phyloP scores from a whole-genome alignment of 495 filamentous ascomycete species.

The Poronia punctata region DNA sequence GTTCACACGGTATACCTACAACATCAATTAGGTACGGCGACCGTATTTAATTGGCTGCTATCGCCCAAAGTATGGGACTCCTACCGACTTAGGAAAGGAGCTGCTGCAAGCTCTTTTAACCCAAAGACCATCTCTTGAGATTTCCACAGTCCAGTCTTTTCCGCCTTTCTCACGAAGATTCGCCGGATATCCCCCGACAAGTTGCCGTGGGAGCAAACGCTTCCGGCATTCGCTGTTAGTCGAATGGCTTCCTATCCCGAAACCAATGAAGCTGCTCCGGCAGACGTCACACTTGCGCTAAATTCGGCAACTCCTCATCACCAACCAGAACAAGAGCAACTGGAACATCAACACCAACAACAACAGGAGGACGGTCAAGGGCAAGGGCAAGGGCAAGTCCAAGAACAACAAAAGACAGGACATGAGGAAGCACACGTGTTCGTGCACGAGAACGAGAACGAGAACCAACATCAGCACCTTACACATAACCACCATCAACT shows the following conservation, averaged over 20 bases:
- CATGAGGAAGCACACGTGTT: not conserved
- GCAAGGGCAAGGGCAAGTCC: not conserved
- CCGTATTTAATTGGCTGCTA: no score
- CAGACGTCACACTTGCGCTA: not conserved
- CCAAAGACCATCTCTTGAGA: no score
- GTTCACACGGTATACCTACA: no score
- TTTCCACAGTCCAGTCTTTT: no score
- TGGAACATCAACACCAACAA: not conserved
- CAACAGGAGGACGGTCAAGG: not conserved
- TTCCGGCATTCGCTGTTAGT: constrained; percentile 5
- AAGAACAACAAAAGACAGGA: not conserved
- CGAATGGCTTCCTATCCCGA: constrained; percentile 22
- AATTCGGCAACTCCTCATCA: not conserved
- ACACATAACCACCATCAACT: not conserved
- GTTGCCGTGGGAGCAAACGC: constrained; percentile 18
- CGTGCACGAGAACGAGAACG: constrained; percentile 1
- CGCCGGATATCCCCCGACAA: constrained; percentile 29
- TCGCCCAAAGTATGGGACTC: no score
- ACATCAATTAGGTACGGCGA: no score
- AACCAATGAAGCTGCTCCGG: constrained; percentile 7
- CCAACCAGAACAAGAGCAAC: not conserved
- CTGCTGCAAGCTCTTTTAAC: no score
- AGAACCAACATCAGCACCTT: not conserved
- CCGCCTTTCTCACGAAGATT: constrained; percentile 27
- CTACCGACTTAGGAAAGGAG: no score